Evolutionary conservation across 768 basidiomycete genomes (phyloP).

Genomic region (Pisolithus marmoratus): DNA sequence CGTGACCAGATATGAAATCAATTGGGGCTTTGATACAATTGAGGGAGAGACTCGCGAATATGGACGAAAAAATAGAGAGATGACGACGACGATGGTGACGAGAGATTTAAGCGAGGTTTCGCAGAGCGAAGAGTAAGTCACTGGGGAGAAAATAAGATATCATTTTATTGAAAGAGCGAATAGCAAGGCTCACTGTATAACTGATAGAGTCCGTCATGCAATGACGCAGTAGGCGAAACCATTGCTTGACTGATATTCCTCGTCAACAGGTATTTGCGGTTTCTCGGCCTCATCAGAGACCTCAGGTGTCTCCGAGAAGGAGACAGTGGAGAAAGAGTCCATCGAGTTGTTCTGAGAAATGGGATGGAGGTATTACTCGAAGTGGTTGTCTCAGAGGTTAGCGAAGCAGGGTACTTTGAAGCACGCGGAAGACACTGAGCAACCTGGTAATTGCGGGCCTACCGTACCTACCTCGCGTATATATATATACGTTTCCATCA

Average conservation of each 20-base stretch:
- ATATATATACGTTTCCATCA: conserved; percentile 9
- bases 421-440: conserved; percentile 6
- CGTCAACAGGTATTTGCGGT: conserved; percentile 11
- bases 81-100: background rate
- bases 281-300: background rate
- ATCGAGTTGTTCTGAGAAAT: conserved; percentile 7
- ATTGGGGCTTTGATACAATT: conserved; percentile 3
- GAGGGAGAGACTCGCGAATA: background rate
- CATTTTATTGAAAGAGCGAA: background rate
- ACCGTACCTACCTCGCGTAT: background rate
- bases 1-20: background rate
- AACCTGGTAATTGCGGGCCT: conserved; percentile 1
- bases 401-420: background rate
- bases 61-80: background rate
- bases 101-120: background rate
- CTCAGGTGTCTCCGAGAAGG: background rate
- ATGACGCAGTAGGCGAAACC: conserved; percentile 11
- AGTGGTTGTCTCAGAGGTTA: background rate
- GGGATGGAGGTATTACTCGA: conserved; percentile 2
- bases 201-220: conserved; percentile 9
- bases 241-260: background rate
- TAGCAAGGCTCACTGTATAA: conserved; percentile 8
- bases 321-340: conserved; percentile 12
- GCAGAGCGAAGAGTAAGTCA: background rate
- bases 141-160: conserved; percentile 4